These are phyloP conservation scores for Ogataea hybrid DNA, from an alignment of 1,139 yeast genomes.

Conservation along the genomic window DNA sequence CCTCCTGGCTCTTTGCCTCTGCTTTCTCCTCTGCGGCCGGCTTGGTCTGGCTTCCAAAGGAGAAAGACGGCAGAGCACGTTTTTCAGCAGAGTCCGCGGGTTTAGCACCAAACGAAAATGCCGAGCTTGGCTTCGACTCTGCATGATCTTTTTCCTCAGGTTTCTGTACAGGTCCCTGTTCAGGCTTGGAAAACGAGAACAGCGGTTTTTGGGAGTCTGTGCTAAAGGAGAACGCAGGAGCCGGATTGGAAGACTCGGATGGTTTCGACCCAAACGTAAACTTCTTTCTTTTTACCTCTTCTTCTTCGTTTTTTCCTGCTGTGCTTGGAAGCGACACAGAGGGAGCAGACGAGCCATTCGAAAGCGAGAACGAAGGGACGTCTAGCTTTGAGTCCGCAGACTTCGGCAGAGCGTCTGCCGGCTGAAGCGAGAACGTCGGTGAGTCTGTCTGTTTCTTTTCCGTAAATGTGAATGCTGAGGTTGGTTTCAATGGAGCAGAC, in stretches of 20 bases:
- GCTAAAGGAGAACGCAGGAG: slow-evolving; percentile 18
- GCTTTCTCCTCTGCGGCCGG: background rate
- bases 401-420: slow-evolving; percentile 1
- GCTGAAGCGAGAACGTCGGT: slow-evolving; percentile 22
- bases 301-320: slow-evolving; percentile 1
- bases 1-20: background rate
- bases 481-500: slow-evolving; percentile 3
- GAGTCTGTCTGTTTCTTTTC: slow-evolving; percentile 1
- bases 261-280: slow-evolving; percentile 10
- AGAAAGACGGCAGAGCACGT: background rate
- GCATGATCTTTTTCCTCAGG: background rate
- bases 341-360: background rate
- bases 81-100: background rate
- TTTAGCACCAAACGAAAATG: slow-evolving; percentile 2
- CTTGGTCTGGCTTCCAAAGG: too few species aligned
- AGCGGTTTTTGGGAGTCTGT: background rate
- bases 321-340: background rate
- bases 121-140: background rate
- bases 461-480: slow-evolving; percentile 5
- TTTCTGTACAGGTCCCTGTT: background rate
- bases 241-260: slow-evolving; percentile 6
- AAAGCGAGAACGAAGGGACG: slow-evolving; percentile 13
- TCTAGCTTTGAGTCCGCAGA: background rate
- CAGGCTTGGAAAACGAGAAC: slow-evolving; percentile 1
- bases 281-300: slow-evolving; percentile 5